Base-by-base conservation (phyloP, 352 stramenopile species). In the Pythium phragmiticola region DNA sequence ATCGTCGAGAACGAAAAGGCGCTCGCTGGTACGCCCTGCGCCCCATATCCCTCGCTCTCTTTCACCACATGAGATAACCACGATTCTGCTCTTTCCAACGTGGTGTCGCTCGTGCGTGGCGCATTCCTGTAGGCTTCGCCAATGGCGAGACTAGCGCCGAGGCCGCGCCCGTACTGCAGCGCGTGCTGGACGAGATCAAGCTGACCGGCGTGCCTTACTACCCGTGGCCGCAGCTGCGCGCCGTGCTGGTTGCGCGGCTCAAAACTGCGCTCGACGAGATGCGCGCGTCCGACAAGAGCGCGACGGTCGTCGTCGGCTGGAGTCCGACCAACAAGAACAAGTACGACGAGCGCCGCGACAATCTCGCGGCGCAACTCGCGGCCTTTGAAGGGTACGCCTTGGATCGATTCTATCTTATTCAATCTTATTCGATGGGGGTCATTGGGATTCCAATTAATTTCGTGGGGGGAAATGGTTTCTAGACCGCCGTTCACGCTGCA, bases 401-500 rank as follows among this genome's bases (percentile, higher is more conserved):
- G 7, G 26, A 30, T 5, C 0, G 26, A 3, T 5, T 30, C 26
- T 30, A 30, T 30, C 4, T 5, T 30, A 5, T 30, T 30, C 26
- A 3, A 30, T 30, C 4, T 5, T 30, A 5, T 30, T 30, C 26
- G 2, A 30, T 30, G 26, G 26, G 4, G 26, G 26, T n/a, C 26
- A 17, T 43, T 36, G 13, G 17, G 23, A 49, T 41, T 11, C 9
- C 33, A 19, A n/a, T 12, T 46, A 12, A 46, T 46, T 8, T 5
- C 12, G 30, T 12, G 36, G 9, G 36, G 17, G 36, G 13, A 50
- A 17, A 16, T 30, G 4, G 54, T 47, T 52, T 16, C 1, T 54
- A 87, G 80, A 0, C 81, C 85, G 33, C 85, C 85, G 37, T 94
- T 94, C 68, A 94, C 85, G 55, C 76, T 94, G 59, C 85, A 94